Evolutionary conservation across 1,139 yeast species (phyloP), one percentile per base, ranked within the genome.

Genomic region (Zhuliangozyma blackwelliae): DNA sequence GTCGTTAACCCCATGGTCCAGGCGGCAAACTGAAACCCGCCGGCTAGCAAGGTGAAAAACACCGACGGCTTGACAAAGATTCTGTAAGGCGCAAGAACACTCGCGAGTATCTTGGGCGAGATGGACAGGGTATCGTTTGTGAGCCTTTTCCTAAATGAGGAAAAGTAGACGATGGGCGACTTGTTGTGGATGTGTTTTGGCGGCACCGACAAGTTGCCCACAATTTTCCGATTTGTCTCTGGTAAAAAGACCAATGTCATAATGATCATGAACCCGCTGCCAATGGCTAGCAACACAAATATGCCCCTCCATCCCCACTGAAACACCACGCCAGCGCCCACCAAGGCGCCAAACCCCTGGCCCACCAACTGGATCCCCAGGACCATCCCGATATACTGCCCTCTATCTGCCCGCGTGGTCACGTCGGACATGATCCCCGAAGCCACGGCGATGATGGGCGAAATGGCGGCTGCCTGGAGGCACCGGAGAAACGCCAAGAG

Each of bases 1-100:
- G 87, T 72, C 0, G 94, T 82, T 40, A 82, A 68, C 27, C 77
- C 67, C 61, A 81, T 71, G n/a, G 81, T 76, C 89, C 90, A 85
- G 3, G 75, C 61, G 1, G 88, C 68, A 52, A 78, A 84, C 42
- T 77, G 76, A 7, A 85, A 45, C 0, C 86, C 78, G 2, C 77
- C 73, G 0, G 87, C 83, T 3, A 79, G 36, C 29, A 63, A 45
- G 0, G 60, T 49, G 20, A 61, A 45, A 34, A 53, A 49, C 1
- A 62, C 62, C 3, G 48, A 47, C 23, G 59, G 59, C 43, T 63
- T 44, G 36, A 53, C 40, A 40, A 77, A 49, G 39, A 79, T 65
- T 28, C 52, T 54, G 32, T 72, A 62, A 0, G 83, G 71, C 5
- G 72, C 67, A n/a, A 76, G 51, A 5, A 76, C 51, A 41, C 71